Conservation (phyloP, 495 filamentous ascomycete species). For the Neurospora terricola region DNA sequence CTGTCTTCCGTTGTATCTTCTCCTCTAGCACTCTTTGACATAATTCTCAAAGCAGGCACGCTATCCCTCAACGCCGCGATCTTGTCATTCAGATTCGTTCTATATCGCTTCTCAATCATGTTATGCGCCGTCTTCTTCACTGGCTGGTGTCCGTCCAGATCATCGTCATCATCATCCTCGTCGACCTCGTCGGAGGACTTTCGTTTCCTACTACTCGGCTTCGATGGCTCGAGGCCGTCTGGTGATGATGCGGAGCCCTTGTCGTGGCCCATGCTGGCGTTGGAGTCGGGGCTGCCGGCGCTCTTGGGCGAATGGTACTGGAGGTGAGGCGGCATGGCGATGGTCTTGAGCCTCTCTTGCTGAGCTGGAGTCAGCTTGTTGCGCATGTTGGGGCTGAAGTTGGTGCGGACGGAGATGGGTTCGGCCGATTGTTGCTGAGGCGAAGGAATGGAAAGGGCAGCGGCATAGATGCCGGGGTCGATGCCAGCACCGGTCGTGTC, state of each 20-base stretch:
- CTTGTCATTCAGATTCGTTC: conserved; percentile 93
- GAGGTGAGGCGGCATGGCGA: conserved; percentile 47
- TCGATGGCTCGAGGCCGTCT: conserved; percentile 32
- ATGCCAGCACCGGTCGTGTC: conserved; percentile 7
- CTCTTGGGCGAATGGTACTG: conserved; percentile 45
- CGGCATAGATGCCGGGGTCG: conserved; percentile 5
- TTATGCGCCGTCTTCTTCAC: conserved; percentile 95
- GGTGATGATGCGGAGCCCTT: conserved; percentile 39
- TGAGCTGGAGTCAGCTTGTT: conserved; percentile 41
- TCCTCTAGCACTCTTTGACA: conserved; percentile 56
- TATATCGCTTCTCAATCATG: conserved; percentile 94
- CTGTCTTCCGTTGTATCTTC: conserved; percentile 60
- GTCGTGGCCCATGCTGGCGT: conserved; percentile 21
- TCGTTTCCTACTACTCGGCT: conserved; percentile 46
- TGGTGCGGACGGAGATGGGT: conserved; percentile 5
- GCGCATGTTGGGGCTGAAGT: conserved; percentile 12
- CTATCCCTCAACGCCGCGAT: conserved; percentile 84
- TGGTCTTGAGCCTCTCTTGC: conserved; percentile 41
- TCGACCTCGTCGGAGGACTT: conserved; percentile 50
- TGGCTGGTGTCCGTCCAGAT: conserved; percentile 55
- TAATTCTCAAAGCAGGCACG: conserved; percentile 74
- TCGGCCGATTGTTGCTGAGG: conserved; percentile 4
- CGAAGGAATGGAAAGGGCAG: conserved; percentile 3
- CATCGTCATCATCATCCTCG: conserved; percentile 37
- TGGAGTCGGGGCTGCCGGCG: conserved; percentile 38